Evolutionary conservation across 352 stramenopile genomes (phyloP).

Genomic region (Phytopythium montanum): DNA sequence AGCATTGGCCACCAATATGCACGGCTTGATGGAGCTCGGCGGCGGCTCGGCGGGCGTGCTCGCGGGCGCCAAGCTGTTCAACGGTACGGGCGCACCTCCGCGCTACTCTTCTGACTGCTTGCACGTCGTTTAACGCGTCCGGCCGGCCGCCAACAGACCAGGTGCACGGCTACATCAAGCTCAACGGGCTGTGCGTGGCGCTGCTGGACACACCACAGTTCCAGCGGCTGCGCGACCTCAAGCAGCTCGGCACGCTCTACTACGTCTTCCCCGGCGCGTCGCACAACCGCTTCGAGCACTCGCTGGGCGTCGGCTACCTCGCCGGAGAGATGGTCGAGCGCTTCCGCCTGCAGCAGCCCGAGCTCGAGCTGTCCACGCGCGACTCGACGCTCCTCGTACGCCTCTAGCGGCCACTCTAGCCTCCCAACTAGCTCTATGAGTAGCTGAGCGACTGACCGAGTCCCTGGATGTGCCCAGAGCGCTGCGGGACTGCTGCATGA

Average conservation of each 20-base stretch:
- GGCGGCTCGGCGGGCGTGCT: conserved; percentile 6
- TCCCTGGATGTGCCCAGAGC: conserved; percentile 27
- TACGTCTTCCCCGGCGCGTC: conserved; percentile 85
- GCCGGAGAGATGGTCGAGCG: conserved; percentile 82
- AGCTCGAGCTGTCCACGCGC: conserved; percentile 87
- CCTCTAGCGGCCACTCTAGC: neutral
- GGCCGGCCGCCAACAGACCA: conserved; percentile 31
- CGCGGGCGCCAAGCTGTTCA: conserved; percentile 57
- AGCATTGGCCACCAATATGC: neutral
- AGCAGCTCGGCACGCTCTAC: conserved; percentile 92
- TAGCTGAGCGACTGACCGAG: neutral
- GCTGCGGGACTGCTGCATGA: conserved; percentile 81
- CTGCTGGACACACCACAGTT: conserved; percentile 93
- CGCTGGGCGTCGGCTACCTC: conserved; percentile 93
- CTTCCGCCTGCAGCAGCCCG: conserved; percentile 85
- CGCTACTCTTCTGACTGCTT: neutral
- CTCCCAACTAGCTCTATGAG: too few species aligned
- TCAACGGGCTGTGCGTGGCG: conserved; percentile 69
- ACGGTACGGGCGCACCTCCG: too few species aligned
- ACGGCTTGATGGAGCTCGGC: neutral
- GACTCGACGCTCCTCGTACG: conserved; percentile 68
- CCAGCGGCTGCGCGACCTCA: conserved; percentile 93
- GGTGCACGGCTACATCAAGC: conserved; percentile 79
- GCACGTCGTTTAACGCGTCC: too few species aligned
- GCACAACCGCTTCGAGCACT: conserved; percentile 97